These are phyloP conservation scores for Fraxinus cuspidata DNA, from an alignment of 257 asterid species.

Conservation along the genomic window DNA sequence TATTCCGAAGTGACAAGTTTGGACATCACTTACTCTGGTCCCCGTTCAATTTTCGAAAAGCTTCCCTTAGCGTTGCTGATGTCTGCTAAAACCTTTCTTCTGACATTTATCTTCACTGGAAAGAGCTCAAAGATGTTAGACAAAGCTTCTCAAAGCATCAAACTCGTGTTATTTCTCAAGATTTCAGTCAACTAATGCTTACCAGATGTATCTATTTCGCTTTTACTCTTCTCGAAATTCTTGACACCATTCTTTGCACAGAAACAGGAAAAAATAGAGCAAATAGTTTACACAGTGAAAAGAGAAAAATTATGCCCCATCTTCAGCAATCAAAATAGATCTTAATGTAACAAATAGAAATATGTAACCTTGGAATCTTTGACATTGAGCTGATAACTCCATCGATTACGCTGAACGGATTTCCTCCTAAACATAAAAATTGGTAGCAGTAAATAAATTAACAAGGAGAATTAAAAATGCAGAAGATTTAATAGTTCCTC, in stretches of 20 bases:
- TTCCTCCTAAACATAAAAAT: slow-evolving; percentile 38
- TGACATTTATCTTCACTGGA: slow-evolving; percentile 56
- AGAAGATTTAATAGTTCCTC: background rate
- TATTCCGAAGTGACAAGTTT: slow-evolving; percentile 3
- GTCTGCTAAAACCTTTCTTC: slow-evolving; percentile 77
- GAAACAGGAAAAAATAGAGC: slow-evolving; percentile 28
- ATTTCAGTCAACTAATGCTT: slow-evolving; percentile 29
- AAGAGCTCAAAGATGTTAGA: slow-evolving; percentile 24
- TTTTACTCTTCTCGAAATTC: slow-evolving; percentile 51
- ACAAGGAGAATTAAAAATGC: slow-evolving; percentile 9
- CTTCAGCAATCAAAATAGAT: slow-evolving; percentile 4
- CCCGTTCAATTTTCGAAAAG: slow-evolving; percentile 42
- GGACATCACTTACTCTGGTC: slow-evolving; percentile 50
- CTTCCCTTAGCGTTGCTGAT: slow-evolving; percentile 66
- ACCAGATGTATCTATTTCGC: slow-evolving; percentile 46
- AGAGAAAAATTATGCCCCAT: slow-evolving; percentile 6
- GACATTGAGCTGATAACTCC: slow-evolving; percentile 26
- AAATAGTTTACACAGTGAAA: background rate
- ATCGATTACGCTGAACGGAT: slow-evolving; percentile 27
- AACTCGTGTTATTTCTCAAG: background rate
- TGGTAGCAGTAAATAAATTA: slow-evolving; percentile 1
- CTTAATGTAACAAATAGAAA: background rate
- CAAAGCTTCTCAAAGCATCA: slow-evolving; percentile 15
- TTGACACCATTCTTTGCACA: slow-evolving; percentile 44
- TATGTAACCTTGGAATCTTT: slow-evolving; percentile 46